These are phyloP conservation scores for Bacterosira constricta DNA, from an alignment of 108 stramenopile species.

Conservation along the genomic window DNA sequence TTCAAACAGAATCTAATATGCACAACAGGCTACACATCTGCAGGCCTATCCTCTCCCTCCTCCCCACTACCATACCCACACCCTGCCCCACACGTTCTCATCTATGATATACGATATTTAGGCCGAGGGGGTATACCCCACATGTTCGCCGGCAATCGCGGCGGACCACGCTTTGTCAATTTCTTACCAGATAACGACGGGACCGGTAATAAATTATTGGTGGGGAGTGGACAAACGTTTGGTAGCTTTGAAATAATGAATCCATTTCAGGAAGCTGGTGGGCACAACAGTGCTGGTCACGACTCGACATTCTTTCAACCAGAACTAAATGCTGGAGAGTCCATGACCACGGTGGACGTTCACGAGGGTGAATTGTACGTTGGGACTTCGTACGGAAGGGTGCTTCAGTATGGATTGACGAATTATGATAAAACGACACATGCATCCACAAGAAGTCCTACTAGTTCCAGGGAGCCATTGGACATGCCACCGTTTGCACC, in stretches of 20 bases:
- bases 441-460: background rate
- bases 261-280: constrained; percentile 58
- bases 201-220: constrained; percentile 45
- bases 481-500: constrained; percentile 61
- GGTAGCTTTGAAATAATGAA: constrained; percentile 78
- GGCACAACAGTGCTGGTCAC: too few species aligned
- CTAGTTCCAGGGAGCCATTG: constrained; percentile 43
- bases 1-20: constrained; percentile 58
- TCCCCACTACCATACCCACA: constrained; percentile 69
- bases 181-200: constrained; percentile 61
- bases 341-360: constrained; percentile 67
- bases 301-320: constrained; percentile 53
- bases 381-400: constrained; percentile 68
- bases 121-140: constrained; percentile 82
- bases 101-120: constrained; percentile 81
- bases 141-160: constrained; percentile 55
- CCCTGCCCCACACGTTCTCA: constrained; percentile 65
- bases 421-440: constrained; percentile 50
- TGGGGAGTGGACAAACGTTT: constrained; percentile 72
- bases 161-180: constrained; percentile 64
- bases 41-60: constrained; percentile 24
- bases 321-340: constrained; percentile 59
- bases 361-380: constrained; percentile 49
- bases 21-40: constrained; percentile 67
- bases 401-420: constrained; percentile 58